A percentile compares a stretch with the other conserved stretches of the same genome.
These are phyloP conservation scores for Tricholomella constricta DNA, from an alignment of 768 basidiomycete genomes.

Conservation along the genomic window DNA sequence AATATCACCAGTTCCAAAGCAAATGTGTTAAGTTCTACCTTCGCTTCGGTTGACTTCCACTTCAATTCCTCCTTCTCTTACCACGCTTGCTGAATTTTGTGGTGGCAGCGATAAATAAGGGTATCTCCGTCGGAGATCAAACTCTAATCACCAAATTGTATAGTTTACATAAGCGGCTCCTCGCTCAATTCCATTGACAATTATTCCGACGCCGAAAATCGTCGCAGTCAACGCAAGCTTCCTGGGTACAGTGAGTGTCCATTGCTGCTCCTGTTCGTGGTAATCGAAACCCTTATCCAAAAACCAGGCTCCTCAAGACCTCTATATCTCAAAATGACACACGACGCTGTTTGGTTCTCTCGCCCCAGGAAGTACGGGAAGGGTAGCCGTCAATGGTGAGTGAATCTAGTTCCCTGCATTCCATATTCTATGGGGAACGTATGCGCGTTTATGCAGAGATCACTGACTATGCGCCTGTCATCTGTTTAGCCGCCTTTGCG, in stretches of 20 bases:
- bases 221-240: conserved; percentile 18
- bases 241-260: conserved; percentile 31
- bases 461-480: neutral
- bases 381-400: conserved; percentile 92
- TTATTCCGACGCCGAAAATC: conserved; percentile 15
- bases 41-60: too few species aligned
- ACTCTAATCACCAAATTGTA: conserved; percentile 39
- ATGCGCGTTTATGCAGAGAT: neutral
- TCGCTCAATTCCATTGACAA: conserved; percentile 14
- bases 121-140: conserved; percentile 32
- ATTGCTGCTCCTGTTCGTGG: conserved; percentile 2
- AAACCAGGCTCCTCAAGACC: conserved; percentile 20
- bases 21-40: too few species aligned
- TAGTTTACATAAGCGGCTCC: conserved; percentile 39
- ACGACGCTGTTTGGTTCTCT: conserved; percentile 98
- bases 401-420: conserved; percentile 13
- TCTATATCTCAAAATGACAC: conserved; percentile 71
- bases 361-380: conserved; percentile 95
- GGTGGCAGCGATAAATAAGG: too few species aligned
- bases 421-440: neutral
- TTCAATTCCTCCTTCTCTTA: too few species aligned
- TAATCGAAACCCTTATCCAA: conserved; percentile 1
- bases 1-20: neutral
- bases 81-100: too few species aligned
- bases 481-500: conserved; percentile 80